These are phyloP conservation scores for Jamesozyma spencerorum DNA, from an alignment of 805 yeast species.

Conservation along the genomic window DNA sequence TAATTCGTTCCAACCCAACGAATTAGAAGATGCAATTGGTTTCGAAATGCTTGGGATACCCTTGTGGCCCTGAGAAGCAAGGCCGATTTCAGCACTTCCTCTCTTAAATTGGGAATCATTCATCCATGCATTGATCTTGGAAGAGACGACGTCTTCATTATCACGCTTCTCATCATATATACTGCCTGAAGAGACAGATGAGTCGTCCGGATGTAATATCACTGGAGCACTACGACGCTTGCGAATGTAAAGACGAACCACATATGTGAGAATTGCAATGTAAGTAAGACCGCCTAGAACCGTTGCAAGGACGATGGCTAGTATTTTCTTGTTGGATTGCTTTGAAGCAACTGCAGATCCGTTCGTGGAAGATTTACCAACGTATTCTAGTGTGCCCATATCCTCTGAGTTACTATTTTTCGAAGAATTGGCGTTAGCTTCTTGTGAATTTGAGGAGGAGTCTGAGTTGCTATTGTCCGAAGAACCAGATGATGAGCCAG, in stretches of 20 bases:
- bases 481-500: not conserved
- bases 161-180: constrained; percentile 12
- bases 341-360: constrained; percentile 12
- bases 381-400: constrained; percentile 19
- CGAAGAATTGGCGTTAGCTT: constrained; percentile 3
- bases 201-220: constrained; percentile 16
- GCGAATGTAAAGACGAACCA: constrained; percentile 42
- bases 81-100: not conserved
- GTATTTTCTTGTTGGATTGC: constrained; percentile 38
- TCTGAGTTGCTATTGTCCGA: not conserved
- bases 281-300: constrained; percentile 66
- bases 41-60: constrained; percentile 44
- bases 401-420: constrained; percentile 6
- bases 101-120: constrained; percentile 8
- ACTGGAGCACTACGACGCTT: constrained; percentile 21
- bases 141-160: constrained; percentile 20
- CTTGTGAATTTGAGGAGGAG: not conserved
- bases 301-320: constrained; percentile 78
- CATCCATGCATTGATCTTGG: constrained; percentile 28
- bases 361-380: constrained; percentile 6
- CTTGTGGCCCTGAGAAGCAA: constrained; percentile 9
- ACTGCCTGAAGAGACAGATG: not conserved
- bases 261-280: constrained; percentile 48
- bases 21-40: constrained; percentile 62
- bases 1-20: constrained; percentile 54